phyloP scores from a whole-genome alignment of 306 rosid species.

The Prunus salicina region DNA sequence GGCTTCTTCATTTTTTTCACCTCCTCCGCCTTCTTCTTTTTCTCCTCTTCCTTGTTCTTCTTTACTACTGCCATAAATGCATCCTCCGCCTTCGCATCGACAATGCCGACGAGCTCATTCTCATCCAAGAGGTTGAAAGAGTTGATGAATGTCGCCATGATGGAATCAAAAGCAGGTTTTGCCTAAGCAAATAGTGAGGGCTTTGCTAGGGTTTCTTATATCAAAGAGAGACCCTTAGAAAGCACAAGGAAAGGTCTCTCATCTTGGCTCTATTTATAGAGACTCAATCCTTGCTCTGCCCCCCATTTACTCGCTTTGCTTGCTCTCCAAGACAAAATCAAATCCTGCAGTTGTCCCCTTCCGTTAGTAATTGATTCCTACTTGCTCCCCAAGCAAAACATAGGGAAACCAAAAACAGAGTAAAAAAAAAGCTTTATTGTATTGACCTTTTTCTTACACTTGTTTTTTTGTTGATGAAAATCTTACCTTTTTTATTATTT shows the following conservation, averaged over 20 bases:
- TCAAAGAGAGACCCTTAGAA: background rate
- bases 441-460: too few relatives aligned
- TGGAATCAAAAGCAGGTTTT: background rate
- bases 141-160: background rate
- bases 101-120: background rate
- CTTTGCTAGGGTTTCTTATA: background rate
- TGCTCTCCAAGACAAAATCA: background rate
- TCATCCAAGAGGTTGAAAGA: background rate
- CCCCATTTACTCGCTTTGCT: background rate
- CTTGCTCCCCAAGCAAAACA: background rate
- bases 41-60: background rate
- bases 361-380: background rate
- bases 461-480: too few relatives aligned
- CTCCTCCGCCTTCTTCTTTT: background rate
- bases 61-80: background rate
- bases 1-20: background rate
- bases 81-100: background rate
- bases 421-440: too few relatives aligned
- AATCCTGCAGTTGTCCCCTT: background rate
- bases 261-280: background rate
- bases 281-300: background rate
- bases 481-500: too few relatives aligned
- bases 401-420: background rate
- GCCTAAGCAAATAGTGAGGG: background rate
- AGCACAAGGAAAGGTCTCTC: background rate